Evolutionary conservation across 805 yeast genomes (phyloP).

Genomic region (Candida parachauliodes): DNA sequence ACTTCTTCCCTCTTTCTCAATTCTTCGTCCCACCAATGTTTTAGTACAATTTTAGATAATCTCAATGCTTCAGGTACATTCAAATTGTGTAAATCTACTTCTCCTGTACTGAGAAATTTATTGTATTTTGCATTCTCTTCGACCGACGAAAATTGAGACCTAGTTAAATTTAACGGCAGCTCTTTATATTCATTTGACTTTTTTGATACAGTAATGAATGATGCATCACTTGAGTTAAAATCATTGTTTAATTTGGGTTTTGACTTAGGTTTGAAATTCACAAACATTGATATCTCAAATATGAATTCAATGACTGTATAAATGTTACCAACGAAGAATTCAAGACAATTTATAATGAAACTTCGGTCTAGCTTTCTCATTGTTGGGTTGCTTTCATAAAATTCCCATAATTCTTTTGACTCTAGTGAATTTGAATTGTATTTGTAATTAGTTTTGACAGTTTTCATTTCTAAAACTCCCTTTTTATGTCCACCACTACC

Average conservation of each 20-base stretch:
- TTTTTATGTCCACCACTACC: conserved; percentile 7
- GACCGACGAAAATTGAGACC: background rate
- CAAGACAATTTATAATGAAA: conserved; percentile 38
- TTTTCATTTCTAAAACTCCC: background rate
- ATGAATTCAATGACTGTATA: conserved; percentile 21
- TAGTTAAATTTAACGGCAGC: no score
- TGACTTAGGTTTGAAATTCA: no score
- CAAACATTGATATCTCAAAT: conserved; percentile 1
- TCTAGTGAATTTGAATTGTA: conserved; percentile 21
- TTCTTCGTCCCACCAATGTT: conserved; percentile 66
- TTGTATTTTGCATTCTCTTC: conserved; percentile 4
- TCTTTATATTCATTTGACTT: conserved; percentile 4
- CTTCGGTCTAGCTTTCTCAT: conserved; percentile 33
- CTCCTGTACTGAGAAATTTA: conserved; percentile 8
- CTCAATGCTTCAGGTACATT: conserved; percentile 45
- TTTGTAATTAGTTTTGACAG: conserved; percentile 8
- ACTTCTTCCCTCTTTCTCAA: conserved; percentile 33
- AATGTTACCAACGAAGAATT: conserved; percentile 44
- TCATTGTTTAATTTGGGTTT: background rate
- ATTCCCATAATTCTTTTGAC: conserved; percentile 27
- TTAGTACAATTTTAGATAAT: conserved; percentile 32
- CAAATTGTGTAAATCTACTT: conserved; percentile 57
- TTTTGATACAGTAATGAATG: background rate
- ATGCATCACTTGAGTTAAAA: background rate
- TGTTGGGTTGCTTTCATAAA: conserved; percentile 28